Base-by-base conservation (phyloP, 2,329 filamentous ascomycete species). In the Neurospora sp. region DNA sequence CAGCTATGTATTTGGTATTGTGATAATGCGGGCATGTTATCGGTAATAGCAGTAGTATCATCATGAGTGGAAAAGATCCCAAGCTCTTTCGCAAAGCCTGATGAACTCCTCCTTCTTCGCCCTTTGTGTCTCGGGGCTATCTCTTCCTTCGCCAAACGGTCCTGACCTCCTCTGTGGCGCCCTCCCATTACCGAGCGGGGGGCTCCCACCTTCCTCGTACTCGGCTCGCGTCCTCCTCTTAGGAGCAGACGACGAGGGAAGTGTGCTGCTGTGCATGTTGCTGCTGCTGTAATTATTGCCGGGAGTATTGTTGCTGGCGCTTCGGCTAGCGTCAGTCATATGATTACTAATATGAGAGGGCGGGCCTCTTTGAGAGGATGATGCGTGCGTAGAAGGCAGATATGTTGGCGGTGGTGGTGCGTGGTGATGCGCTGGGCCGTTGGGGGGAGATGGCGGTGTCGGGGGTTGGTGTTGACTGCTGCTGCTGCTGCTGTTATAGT, bases 11-110 rank as follows among this genome's bases (percentile, higher is more conserved):
- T 33, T 46, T 38, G 4, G 37, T 12, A 52, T 28, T 33, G 28
- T 8, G 41, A 62, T 62, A n/a, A 62, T 62, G 52, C 28, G 52
- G 23, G 52, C 17, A 62, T 62, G 52, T n/a, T 33, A 62, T 33
- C 52, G 52, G 15, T 28, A 36, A 17, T 17, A 36, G n/a, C 41
- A 19, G 28, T 62, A 62, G 28, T 62, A 43, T 36, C 67, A 17
- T 87, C 82, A 97, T 72, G 93, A 97, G 83, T 98, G 96, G 81
- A 98, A 97, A 37, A 99, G 81, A 82, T 99, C 96, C 96, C 96
- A 99, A 8, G 96, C 96, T 77, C 92, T 86, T 74, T 92, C 89
- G 79, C 95, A 97, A 67, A 98, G 83, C 69, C 87, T 84, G 73
- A 99, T 83, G 77, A 99, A 99, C 79, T 97, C 93, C 62, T 97